Conservation (phyloP, 805 yeast species). For the Brettanomyces sp. region DNA sequence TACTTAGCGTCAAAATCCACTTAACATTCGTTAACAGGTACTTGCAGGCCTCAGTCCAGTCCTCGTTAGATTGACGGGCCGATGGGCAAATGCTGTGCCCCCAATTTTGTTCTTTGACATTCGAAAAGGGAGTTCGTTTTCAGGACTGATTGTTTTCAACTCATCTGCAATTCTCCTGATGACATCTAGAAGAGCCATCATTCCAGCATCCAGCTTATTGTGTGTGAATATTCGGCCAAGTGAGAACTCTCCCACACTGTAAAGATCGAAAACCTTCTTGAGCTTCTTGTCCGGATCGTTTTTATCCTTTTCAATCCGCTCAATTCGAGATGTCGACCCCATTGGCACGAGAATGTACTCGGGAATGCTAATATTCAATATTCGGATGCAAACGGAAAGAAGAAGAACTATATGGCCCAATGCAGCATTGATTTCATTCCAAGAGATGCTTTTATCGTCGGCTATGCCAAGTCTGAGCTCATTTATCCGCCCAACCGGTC, state of each 20-base stretch:
- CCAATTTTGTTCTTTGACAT: constrained; percentile 70
- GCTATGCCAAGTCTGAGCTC: constrained; percentile 72
- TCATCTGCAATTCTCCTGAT: constrained; percentile 40
- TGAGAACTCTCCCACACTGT: constrained; percentile 64
- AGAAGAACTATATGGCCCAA: constrained; percentile 75
- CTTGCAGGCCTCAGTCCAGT: constrained; percentile 88
- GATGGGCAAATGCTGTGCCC: constrained; percentile 67
- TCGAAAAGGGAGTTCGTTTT: constrained; percentile 62
- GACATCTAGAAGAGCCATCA: constrained; percentile 68
- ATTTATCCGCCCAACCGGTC: constrained; percentile 80
- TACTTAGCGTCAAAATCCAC: constrained; percentile 73
- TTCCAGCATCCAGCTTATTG: constrained; percentile 68
- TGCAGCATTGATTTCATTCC: constrained; percentile 90
- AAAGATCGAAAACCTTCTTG: constrained; percentile 42
- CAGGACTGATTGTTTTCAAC: constrained; percentile 37
- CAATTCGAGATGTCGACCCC: constrained; percentile 77
- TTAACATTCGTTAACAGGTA: constrained; percentile 69
- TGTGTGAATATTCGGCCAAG: constrained; percentile 63
- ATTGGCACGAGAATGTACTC: constrained; percentile 66
- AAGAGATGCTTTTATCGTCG: constrained; percentile 54
- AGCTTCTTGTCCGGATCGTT: constrained; percentile 24
- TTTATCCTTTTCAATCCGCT: constrained; percentile 37
- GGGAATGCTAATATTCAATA: constrained; percentile 44
- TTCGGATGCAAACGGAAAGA: constrained; percentile 51
- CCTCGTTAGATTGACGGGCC: constrained; percentile 52